These are phyloP conservation scores for Cladobotryum mycophilum DNA, from an alignment of 2,329 filamentous ascomycete genomes.

Conservation along the genomic window DNA sequence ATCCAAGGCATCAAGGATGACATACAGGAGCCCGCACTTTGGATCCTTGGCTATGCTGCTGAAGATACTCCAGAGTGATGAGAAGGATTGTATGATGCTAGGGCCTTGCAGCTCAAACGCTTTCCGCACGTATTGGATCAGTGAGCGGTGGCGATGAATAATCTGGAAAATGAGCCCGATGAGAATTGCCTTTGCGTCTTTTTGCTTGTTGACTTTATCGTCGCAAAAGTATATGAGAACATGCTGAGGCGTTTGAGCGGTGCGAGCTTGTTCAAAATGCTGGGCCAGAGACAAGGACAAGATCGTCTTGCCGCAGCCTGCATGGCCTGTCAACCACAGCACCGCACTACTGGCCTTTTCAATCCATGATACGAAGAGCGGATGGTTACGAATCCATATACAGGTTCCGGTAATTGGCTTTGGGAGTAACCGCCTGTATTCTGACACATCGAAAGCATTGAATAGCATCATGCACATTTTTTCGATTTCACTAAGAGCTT, in stretches of 20 bases:
- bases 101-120: slow-evolving; percentile 25
- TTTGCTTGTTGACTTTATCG: slow-evolving; percentile 26
- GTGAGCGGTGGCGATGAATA: slow-evolving; percentile 22
- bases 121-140: slow-evolving; percentile 16
- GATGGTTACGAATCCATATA: slow-evolving; percentile 28
- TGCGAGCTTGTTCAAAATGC: slow-evolving; percentile 18
- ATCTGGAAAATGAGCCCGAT: slow-evolving; percentile 30
- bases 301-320: slow-evolving; percentile 33
- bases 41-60: slow-evolving; percentile 24
- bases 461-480: slow-evolving; percentile 27
- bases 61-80: slow-evolving; percentile 30
- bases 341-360: slow-evolving; percentile 21
- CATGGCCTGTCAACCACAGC: slow-evolving; percentile 31
- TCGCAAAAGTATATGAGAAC: slow-evolving; percentile 30
- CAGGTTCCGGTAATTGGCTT: slow-evolving; percentile 29
- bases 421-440: slow-evolving; percentile 18
- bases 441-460: slow-evolving; percentile 22
- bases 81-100: slow-evolving; percentile 27
- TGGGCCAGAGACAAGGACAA: slow-evolving; percentile 28
- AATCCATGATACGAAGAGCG: slow-evolving; percentile 25
- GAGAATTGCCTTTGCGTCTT: slow-evolving; percentile 29
- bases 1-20: slow-evolving; percentile 34
- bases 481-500: slow-evolving; percentile 28
- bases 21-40: slow-evolving; percentile 19
- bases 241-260: slow-evolving; percentile 8